Evolutionary conservation across 495 filamentous ascomycete genomes (phyloP), one percentile per base, ranked within the genome.

Genomic region (Copromyces sp.): DNA sequence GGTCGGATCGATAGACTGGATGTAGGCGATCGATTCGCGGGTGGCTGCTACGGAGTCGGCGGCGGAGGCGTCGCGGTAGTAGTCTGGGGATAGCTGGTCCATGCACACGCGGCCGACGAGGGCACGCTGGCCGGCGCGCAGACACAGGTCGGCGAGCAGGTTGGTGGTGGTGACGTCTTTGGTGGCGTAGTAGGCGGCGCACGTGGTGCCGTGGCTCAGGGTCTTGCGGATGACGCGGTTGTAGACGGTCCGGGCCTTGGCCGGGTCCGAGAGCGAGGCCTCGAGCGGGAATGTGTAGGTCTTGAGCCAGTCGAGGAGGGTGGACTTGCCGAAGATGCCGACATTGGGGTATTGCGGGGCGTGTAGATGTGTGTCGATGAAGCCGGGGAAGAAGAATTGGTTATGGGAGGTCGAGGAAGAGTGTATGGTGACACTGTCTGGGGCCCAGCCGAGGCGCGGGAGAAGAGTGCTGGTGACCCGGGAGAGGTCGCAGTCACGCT

Each of bases 201-300:
- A 93, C 0, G 95, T 99, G 32, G 95, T 99, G 73, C 95, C 95
- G 82, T 97, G 87, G 68, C 92, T 86, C 47, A 99, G 88, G 0
- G 94, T 96, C 59, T 91, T 90, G 68, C 86, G 81, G 75, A 98
- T 87, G 78, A 91, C 90, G 75, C 89, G 88, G 20, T 86, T 84
- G 82, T 98, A 98, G 73, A 94, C 87, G 74, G 74, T 83, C 79
- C 83, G 86, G 61, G 83, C 76, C 74, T 85, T 84, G 76, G 78
- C 77, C 53, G 80, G 82, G 72, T 81, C 78, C 5, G 82, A 77
- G 71, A 97, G 87, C 20, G 90, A 92, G 14, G 88, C 84, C 82
- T 98, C 95, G 71, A 97, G 86, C 0, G 95, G 95, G 81, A 97
- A 99, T n/a, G 95, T 99, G 83, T 99, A 99, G 4, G 85, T 93